Evolutionary conservation across 257 asterid species (phyloP), one percentile per base, ranked within the genome.

Genomic region (Gardenia jasminoides): DNA sequence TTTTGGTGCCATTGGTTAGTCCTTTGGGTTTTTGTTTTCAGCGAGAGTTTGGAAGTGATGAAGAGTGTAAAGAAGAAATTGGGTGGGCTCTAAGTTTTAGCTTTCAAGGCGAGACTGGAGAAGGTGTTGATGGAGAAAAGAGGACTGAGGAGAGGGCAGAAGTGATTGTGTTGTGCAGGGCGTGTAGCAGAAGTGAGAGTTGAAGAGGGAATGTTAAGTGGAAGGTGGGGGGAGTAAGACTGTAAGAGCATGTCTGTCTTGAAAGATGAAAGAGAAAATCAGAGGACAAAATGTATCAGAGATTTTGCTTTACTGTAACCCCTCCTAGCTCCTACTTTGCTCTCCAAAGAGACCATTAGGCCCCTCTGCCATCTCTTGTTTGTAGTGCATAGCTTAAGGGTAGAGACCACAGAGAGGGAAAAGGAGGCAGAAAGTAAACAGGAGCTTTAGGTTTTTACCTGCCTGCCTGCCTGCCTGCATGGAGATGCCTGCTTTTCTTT

Each of bases 241-340:
- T 28, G 58, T 2, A 36, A 41, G 78, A 69, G 87, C 58, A 86
- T 90, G 88, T 87, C 81, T 80, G 90, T 84, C 81, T 82, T 48
- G 76, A 87, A 84, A 85, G 66, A 70, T 84, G 91, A 83, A 80
- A 86, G 80, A 70, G 73, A 80, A 71, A 86, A 88, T 74, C 78
- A 82, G 67, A 76, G 86, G 84, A 85, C 83, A 70, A 56, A 65
- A 26, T 70, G 81, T 36, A 58, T 78, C 88, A 84, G 87, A 84
- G 90, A 85, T 89, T 82, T 56, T 20, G 87, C 74, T 87, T n/a
- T 70, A 47, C 85, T 77, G 87, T 81, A 83, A 48, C 19, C n/a
- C 28, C 19, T 13, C 48, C 24, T 17, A 16, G 19, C 3, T 19
- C 2, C 24, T 10, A 52, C 47, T 52, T 26, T 13, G 30, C 50